These are phyloP conservation scores for Ploettnerulaceae sp. DNA, from an alignment of 2,329 filamentous ascomycete species.

Conservation along the genomic window DNA sequence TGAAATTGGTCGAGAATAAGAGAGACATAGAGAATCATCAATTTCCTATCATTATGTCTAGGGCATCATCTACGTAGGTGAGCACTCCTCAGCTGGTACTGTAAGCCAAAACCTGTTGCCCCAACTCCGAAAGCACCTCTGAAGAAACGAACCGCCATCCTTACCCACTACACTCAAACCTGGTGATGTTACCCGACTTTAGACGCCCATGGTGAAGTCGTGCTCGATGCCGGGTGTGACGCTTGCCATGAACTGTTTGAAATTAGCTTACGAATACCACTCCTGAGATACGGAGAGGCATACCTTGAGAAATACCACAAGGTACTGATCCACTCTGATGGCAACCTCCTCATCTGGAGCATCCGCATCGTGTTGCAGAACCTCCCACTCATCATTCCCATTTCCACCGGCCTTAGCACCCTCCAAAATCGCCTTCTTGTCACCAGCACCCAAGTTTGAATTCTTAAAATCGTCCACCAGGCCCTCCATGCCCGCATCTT, in stretches of 20 bases:
- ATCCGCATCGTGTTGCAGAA: constrained; percentile 54
- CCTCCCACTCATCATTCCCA: constrained; percentile 59
- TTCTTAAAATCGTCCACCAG: constrained; percentile 76
- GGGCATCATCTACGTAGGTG: no score
- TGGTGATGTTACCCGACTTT: constrained; percentile 19
- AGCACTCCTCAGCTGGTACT: no score
- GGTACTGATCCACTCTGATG: constrained; percentile 82
- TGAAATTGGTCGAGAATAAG: no score
- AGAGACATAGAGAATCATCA: no score
- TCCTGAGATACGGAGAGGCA: constrained; percentile 24
- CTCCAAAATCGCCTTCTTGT: constrained; percentile 31
- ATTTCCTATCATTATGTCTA: no score
- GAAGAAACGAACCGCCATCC: not conserved
- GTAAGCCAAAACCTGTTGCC: no score
- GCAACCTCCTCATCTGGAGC: constrained; percentile 67
- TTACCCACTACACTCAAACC: not conserved
- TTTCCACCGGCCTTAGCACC: constrained; percentile 47
- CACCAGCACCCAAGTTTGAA: constrained; percentile 53
- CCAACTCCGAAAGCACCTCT: no score
- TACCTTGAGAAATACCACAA: constrained; percentile 80
- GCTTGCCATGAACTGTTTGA: constrained; percentile 69
- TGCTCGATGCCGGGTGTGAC: constrained; percentile 97
- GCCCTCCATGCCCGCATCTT: constrained; percentile 68
- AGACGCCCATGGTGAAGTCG: constrained; percentile 95
- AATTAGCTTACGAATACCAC: constrained; percentile 12